Evolutionary conservation across 208 protist genomes (phyloP), one percentile per base, ranked within the genome.

Genomic region (Angomonas ambiguus): DNA sequence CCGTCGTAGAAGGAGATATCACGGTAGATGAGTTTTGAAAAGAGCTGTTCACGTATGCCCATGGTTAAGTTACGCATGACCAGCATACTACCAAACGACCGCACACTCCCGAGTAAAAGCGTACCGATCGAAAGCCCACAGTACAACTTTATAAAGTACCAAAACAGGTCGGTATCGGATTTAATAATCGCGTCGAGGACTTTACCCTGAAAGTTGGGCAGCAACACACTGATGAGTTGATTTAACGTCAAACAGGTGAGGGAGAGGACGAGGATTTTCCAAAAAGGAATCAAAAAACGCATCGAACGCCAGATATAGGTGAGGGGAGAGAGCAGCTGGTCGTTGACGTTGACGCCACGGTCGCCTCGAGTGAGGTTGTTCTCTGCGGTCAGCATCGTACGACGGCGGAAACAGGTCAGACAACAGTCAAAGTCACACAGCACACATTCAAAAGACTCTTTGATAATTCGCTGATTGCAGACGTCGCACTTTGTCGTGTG

Each of bases 1-100:
- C 71, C 73, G 61, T 85, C 71, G 48, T 74, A 88, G 61, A 88
- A 85, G 45, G 72, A 66, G 35, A 85, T 81, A 65, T 83, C 73
- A 28, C 68, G 72, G 70, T 83, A 83, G 51, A 81, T 72, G 58
- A 85, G 75, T 69, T 76, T 77, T n/a, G 65, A 58, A 42, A 83
- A 85, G 59, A 85, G 67, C 38, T 32, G 32, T 28, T 72, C 62
- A 10, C 82, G 82, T 20, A 85, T 72, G 1, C 71, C 76, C 76
- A 81, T 81, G 2, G 72, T 82, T 24, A 80, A 56, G 51, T 82
- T 84, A 55, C 74, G 76, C 35, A 58, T 80, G 25, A 89, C 75
- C 24, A 85, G 53, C 11, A 76, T 79, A 68, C 67, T 82, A 69
- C 77, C 74, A 69, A 84, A 77, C 20, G 76, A 77, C 30, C 71